phyloP scores from a whole-genome alignment of 2,329 filamentous ascomycete species.

The Xylariaceae sp. region DNA sequence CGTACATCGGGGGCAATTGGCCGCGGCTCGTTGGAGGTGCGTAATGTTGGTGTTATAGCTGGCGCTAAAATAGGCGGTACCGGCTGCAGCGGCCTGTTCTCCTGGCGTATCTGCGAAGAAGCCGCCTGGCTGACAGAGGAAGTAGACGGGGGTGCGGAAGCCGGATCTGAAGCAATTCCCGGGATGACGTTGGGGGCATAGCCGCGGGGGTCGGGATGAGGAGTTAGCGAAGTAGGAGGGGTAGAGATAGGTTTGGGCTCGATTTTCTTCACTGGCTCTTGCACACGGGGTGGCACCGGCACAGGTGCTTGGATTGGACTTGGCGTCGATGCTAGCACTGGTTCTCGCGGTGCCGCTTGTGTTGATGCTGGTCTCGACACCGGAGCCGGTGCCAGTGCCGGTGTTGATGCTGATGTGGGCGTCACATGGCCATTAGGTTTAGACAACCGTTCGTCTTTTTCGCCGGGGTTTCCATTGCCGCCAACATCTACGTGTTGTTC shows the following conservation, averaged over 20 bases:
- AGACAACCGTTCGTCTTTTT: constrained; percentile 14
- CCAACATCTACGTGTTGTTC: constrained; percentile 13
- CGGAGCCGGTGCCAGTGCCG: too few relatives aligned
- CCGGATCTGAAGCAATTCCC: neutral
- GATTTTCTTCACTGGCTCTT: constrained; percentile 16
- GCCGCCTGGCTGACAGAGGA: constrained; percentile 14
- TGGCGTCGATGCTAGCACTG: constrained; percentile 8
- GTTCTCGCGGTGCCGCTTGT: too few relatives aligned
- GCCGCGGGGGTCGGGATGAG: neutral
- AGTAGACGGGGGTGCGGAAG: too few relatives aligned
- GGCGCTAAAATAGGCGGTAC: constrained; percentile 22
- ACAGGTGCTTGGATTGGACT: constrained; percentile 11
- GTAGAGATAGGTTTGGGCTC: constrained; percentile 12
- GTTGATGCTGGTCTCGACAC: constrained; percentile 16
- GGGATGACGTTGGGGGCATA: neutral
- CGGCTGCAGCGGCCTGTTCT: constrained; percentile 23
- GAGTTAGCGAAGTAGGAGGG: neutral
- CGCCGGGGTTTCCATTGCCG: constrained; percentile 14
- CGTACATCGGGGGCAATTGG: constrained; percentile 23
- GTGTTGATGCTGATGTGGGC: neutral
- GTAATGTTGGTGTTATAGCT: constrained; percentile 7
- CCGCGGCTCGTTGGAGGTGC: constrained; percentile 21
- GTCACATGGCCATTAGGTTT: constrained; percentile 21
- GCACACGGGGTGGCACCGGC: constrained; percentile 13
- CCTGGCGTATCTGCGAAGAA: constrained; percentile 10